phyloP scores from a whole-genome alignment of 495 filamentous ascomycete genomes.

The Lasiosphaeria hispida region DNA sequence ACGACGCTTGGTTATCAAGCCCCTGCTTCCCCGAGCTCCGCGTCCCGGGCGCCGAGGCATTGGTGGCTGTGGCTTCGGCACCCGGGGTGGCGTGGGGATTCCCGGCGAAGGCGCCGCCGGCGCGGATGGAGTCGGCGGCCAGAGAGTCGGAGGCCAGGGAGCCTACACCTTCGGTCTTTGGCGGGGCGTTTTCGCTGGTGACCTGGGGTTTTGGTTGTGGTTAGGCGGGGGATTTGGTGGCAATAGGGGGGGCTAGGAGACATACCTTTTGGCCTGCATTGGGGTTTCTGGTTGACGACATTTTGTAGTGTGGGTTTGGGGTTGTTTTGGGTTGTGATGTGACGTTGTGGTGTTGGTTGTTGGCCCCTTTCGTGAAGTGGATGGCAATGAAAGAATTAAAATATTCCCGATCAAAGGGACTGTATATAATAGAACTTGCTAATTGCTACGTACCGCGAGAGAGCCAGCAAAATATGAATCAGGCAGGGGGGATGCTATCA shows the following conservation, averaged over 20 bases:
- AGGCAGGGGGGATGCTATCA: not conserved
- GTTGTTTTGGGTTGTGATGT: not conserved
- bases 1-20: conserved; percentile 14
- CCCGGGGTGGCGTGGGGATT: conserved; percentile 21
- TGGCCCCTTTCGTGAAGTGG: not conserved
- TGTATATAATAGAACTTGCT: not conserved
- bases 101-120: conserved; percentile 23
- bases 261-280: conserved; percentile 22
- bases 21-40: not conserved
- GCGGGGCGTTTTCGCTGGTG: conserved; percentile 27
- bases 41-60: conserved; percentile 13
- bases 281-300: conserved; percentile 15
- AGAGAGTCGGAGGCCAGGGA: conserved; percentile 32
- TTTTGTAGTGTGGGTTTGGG: not conserved
- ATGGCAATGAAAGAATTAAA: not conserved
- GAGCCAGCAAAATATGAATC: not conserved
- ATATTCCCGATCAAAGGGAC: not conserved
- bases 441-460: too few relatives aligned
- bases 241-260: not conserved
- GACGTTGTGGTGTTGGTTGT: not conserved
- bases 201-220: not conserved
- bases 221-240: not conserved
- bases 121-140: conserved; percentile 35
- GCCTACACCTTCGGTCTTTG: conserved; percentile 33
- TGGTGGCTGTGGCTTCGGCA: conserved; percentile 4